phyloP scores from a whole-genome alignment of 768 basidiomycete genomes.

The Terana coerulea region DNA sequence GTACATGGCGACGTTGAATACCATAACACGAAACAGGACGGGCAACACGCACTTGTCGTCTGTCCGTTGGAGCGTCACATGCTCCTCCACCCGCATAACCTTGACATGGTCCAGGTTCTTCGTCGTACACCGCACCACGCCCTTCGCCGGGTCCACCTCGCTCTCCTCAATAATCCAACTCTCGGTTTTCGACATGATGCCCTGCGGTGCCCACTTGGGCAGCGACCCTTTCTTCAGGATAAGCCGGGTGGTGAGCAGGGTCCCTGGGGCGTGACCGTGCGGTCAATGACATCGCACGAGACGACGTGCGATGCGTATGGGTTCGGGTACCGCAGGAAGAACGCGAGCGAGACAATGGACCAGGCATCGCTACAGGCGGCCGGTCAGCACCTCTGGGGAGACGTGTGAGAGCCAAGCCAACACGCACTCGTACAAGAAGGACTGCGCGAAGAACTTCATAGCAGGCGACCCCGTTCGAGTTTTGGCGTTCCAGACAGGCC shows the following conservation, averaged over 20 bases:
- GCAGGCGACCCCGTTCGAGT: constrained; percentile 33
- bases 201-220: constrained; percentile 86
- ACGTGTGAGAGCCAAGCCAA: neutral
- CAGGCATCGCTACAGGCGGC: constrained; percentile 73
- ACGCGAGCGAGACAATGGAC: constrained; percentile 89
- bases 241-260: constrained; percentile 82
- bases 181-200: constrained; percentile 80
- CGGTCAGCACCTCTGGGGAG: neutral
- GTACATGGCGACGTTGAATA: constrained; percentile 1
- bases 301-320: constrained; percentile 91
- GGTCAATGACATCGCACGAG: constrained; percentile 93
- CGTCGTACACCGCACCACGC: constrained; percentile 73
- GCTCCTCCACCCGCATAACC: constrained; percentile 90
- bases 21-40: neutral
- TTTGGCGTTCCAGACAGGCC: neutral
- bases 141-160: constrained; percentile 83
- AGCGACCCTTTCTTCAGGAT: constrained; percentile 91
- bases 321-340: constrained; percentile 94
- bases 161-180: constrained; percentile 96
- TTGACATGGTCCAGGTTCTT: constrained; percentile 93
- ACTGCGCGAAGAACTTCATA: constrained; percentile 55
- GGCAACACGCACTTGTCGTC: constrained; percentile 55
- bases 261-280: constrained; percentile 68
- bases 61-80: constrained; percentile 64
- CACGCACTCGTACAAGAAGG: constrained; percentile 54